Conservation (phyloP, 2,329 filamentous ascomycete genomes). For the Paraphaeosphaeria minitans region DNA sequence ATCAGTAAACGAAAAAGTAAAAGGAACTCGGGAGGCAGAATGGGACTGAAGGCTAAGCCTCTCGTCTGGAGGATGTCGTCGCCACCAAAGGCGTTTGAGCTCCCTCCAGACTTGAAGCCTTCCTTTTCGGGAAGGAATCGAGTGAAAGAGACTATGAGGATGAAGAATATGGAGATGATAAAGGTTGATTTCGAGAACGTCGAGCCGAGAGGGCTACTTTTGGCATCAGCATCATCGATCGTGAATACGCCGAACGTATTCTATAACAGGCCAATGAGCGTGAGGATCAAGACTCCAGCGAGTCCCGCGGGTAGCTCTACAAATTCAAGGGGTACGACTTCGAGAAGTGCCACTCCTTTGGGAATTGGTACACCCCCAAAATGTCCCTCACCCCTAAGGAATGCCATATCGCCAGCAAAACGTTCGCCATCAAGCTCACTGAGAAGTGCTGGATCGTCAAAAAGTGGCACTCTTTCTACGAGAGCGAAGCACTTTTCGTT, state of each 20-base stretch:
- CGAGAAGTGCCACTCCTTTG: neutral
- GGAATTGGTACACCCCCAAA: neutral
- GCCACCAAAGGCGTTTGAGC: conserved; percentile 2
- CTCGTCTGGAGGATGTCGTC: conserved; percentile 18
- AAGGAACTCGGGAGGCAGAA: conserved; percentile 16
- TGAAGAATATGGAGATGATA: conserved; percentile 28
- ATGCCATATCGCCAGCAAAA: neutral
- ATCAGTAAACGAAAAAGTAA: conserved; percentile 19
- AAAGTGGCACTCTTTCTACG: conserved; percentile 14
- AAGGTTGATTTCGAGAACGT: conserved; percentile 30
- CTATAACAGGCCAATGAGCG: conserved; percentile 21
- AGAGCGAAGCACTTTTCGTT: conserved; percentile 17
- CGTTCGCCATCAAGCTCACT: neutral
- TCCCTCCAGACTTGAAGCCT: conserved; percentile 12
- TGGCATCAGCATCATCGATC: conserved; percentile 34
- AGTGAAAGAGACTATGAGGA: conserved; percentile 28
- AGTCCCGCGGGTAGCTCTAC: conserved; percentile 10
- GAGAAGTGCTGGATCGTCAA: neutral
- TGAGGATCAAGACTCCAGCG: conserved; percentile 13
- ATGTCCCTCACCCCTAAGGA: neutral
- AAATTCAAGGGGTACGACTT: neutral
- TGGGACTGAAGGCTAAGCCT: conserved; percentile 17
- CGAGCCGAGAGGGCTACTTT: conserved; percentile 19
- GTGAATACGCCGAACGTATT: conserved; percentile 36
- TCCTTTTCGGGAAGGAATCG: conserved; percentile 31